Evolutionary conservation across 2,329 filamentous ascomycete species (phyloP), one percentile per base, ranked within the genome.

Genomic region (Decorospora gaudefroyi): DNA sequence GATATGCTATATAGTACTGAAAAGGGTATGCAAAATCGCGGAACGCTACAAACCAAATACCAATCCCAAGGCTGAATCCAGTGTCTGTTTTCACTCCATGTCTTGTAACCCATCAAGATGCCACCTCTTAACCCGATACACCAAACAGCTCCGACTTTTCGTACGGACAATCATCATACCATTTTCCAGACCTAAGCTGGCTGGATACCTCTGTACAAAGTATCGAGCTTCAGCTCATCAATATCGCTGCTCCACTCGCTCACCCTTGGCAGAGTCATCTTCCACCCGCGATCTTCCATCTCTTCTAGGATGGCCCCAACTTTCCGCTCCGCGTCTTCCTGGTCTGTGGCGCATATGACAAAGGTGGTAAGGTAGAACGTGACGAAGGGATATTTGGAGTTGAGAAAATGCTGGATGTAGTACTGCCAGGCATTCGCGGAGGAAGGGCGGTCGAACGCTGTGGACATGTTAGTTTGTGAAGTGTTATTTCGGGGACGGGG

Each of bases 401-500:
- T 65, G 45, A 66, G 42, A 27, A 53, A 64, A 23, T 63, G 56
- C 10, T 62, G 55, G 11, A 64, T 39, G 44, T 62, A 65, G 33
- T 63, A 66, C 19, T 66, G 63, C 61, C 63, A 66, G 7, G 62
- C 61, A 15, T 61, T 60, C 1, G 57, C 44, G 0, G 63, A 64
- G 11, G 41, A 64, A 0, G 61, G 62, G 0, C 61, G 55, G 18
- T 67, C 63, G 18, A 65, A 67, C n/a, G 60, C 61, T 64, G 7
- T 16, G 2, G 10, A 3, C 5, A 8, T 21, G 16, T 40, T n/a
- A 39, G 35, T 29, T 10, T 35, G 11, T 11, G 12, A 2, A 19
- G n/a, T 22, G n/a, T 4, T 4, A 12, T 3, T 5, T n/a, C 11
- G 15, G 10, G 12, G 1, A 27, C 33, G 5, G 1, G 8, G 11